phyloP scores from a whole-genome alignment of 148 eudicot species.

The Chenopodium album region DNA sequence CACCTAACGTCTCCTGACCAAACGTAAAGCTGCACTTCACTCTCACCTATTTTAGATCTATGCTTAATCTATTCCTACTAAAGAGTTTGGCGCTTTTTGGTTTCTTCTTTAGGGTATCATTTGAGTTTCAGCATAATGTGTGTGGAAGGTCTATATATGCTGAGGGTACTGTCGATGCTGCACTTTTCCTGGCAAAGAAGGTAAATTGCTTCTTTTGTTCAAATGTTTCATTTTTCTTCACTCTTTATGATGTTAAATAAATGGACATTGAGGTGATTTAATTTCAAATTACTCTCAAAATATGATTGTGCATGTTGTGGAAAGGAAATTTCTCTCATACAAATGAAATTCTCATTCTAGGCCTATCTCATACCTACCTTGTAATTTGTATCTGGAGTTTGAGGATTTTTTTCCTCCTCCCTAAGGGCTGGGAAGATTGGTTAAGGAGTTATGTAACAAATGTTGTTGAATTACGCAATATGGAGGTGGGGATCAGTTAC shows the following conservation, averaged over 20 bases:
- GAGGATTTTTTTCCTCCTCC: not conserved
- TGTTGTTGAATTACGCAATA: not conserved
- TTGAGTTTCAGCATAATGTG: slow-evolving; percentile 94
- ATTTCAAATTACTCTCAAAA: not conserved
- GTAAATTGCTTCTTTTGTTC: slow-evolving; percentile 29
- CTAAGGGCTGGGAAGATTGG: not conserved
- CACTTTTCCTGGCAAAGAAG: slow-evolving; percentile 84
- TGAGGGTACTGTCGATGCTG: slow-evolving; percentile 92
- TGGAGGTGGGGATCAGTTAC: not conserved
- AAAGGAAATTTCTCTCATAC: not conserved
- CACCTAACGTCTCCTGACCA: slow-evolving; percentile 80
- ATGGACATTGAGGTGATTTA: not conserved
- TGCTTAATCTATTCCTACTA: not conserved
- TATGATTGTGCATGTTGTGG: not conserved
- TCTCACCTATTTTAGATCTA: not conserved
- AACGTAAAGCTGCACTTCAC: slow-evolving; percentile 47
- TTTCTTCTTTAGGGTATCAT: slow-evolving; percentile 59
- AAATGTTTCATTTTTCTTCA: not conserved
- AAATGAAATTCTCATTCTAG: not conserved
- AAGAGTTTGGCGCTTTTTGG: slow-evolving; percentile 5
- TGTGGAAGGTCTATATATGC: slow-evolving; percentile 98
- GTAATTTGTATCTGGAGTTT: too few relatives aligned
- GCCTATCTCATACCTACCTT: not conserved
- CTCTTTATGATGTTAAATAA: not conserved
- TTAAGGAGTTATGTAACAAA: not conserved